A percentile compares a stretch with the other conserved stretches of the same genome.
phyloP scores from a whole-genome alignment of 345 rosid genomes.

The Kandelia obovata region DNA sequence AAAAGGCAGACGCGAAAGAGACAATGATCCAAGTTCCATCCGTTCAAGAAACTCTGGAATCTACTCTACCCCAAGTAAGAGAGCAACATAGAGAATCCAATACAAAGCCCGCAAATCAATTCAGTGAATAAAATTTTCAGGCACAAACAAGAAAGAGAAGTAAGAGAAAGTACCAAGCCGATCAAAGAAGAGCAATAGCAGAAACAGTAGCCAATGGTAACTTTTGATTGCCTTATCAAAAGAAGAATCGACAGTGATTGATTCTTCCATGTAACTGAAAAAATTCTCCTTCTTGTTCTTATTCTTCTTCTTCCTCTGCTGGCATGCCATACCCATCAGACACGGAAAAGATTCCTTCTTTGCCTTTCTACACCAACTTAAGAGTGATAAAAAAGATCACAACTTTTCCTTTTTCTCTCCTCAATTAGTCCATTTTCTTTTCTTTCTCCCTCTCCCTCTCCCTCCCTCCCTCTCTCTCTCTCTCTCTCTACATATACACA shows the following conservation, averaged over 20 bases:
- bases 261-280: slow-evolving; percentile 22
- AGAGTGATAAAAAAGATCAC: not conserved
- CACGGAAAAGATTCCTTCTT: slow-evolving; percentile 24
- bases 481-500: not conserved
- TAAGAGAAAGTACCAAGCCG: slow-evolving; percentile 48
- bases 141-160: not conserved
- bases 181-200: slow-evolving; percentile 39
- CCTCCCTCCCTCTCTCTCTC: not conserved
- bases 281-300: slow-evolving; percentile 21
- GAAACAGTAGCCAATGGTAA: slow-evolving; percentile 23
- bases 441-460: not conserved
- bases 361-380: slow-evolving; percentile 11
- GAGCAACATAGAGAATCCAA: slow-evolving; percentile 3
- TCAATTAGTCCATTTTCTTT: slow-evolving; percentile 10
- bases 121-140: not conserved
- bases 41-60: slow-evolving; percentile 10
- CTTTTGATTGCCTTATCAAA: slow-evolving; percentile 39
- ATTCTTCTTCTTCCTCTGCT: not conserved
- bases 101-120: not conserved
- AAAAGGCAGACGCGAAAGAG: slow-evolving; percentile 1
- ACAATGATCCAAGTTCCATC: slow-evolving; percentile 15
- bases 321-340: slow-evolving; percentile 28
- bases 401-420: not conserved
- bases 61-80: slow-evolving; percentile 12
- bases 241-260: slow-evolving; percentile 15